These are phyloP conservation scores for Penicillium decumbens DNA, from an alignment of 2,329 filamentous ascomycete genomes.

Conservation along the genomic window DNA sequence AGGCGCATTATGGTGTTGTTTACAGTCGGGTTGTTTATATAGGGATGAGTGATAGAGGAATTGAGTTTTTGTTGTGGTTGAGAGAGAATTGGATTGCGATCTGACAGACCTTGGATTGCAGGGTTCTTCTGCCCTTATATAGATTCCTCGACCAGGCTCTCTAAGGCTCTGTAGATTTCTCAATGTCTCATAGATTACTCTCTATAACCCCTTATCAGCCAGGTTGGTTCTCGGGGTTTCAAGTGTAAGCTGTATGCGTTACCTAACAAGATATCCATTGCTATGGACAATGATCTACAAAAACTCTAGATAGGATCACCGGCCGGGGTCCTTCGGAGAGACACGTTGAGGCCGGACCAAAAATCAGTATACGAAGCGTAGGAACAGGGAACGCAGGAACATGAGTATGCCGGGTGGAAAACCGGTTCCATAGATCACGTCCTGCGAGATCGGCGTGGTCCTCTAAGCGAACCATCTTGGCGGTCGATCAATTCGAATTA, in stretches of 20 bases:
- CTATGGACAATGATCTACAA: conserved; percentile 5
- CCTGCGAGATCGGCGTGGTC: neutral
- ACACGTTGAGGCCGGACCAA: neutral
- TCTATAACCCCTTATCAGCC: conserved; percentile 5
- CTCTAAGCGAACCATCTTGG: conserved; percentile 13
- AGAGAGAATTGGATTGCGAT: neutral
- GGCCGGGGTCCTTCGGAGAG: neutral
- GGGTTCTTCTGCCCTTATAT: conserved; percentile 8
- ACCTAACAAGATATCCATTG: neutral
- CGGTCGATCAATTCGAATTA: conserved; percentile 10
- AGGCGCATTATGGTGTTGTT: conserved; percentile 26
- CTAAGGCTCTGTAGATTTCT: neutral
- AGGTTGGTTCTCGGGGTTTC: neutral
- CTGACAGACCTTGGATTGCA: neutral
- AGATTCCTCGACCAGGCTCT: neutral
- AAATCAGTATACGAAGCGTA: neutral
- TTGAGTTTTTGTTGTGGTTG: neutral
- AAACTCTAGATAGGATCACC: conserved; percentile 15
- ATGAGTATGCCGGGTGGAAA: neutral
- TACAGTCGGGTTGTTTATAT: neutral
- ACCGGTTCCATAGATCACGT: neutral
- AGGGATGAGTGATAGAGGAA: neutral
- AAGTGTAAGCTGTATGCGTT: conserved; percentile 6
- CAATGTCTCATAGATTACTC: neutral
- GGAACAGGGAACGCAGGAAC: conserved; percentile 1